Base-by-base conservation (phyloP, 2,329 filamentous ascomycete species). In the Fusarium xyrophilum region DNA sequence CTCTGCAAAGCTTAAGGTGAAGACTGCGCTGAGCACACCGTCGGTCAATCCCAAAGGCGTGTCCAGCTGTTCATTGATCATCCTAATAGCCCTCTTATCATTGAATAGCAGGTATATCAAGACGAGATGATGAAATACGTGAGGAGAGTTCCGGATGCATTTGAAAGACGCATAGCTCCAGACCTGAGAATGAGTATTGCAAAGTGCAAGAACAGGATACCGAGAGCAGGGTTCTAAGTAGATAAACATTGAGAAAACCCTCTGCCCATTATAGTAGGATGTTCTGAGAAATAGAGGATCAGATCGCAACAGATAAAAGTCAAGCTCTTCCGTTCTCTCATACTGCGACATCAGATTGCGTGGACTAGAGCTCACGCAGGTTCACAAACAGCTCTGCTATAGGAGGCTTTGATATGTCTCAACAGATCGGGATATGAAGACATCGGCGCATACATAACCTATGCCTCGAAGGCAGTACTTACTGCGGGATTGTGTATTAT, bases 11-110 rank as follows among this genome's bases (percentile, higher is more conserved):
- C 64, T 63, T 6, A 73, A 32, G 1, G 60, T 69, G n/a, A 73
- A 73, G 1, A 73, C 71, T 0, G 70, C 70, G 2, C 68, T 63
- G 8, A 73, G 68, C 3, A 73, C 42, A 0, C 70, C 68, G 13
- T 73, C 70, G 3, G 60, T 64, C 11, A 73, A 27, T 4, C 60
- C 51, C 0, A 43, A 33, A 1, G 63, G 21, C 2, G 58, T 54
- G 12, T 48, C 36, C 3, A 73, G 42, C 7, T 52, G 56, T 7
- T 54, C 35, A 12, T 73, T 73, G 28, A 73, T 60, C 15, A 63
- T 54, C 7, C 40, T 32, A 11, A 73, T 63, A 8, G 71, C 71
- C 17, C 40, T 28, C 52, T 55, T 4, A 55, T 55, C 6, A 28
- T 55, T 7, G 48, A 23, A 12, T 40, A 55, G 9, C 23, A 55